Base-by-base conservation (phyloP, 1,284 basidiomycete genomes). In the Microbotryomycetes sp. region DNA sequence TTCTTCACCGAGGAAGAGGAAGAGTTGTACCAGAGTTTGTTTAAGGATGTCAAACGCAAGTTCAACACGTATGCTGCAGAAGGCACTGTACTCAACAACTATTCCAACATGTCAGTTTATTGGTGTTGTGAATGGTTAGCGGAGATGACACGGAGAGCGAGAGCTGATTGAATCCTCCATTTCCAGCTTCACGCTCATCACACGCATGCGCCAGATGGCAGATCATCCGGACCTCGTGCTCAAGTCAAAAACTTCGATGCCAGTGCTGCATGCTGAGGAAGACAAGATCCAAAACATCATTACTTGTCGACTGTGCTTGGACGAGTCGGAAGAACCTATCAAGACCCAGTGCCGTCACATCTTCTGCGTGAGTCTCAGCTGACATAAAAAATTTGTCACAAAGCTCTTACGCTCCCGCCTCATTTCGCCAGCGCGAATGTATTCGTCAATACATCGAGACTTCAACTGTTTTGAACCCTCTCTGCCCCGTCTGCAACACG, bases 1-100 rank as follows among this genome's bases (percentile, higher is more conserved):
- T 88, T 87, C 75, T 98, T 98, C 80, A 96, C 90, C 66, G 89
- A 91, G 0, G 91, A 96, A 74, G 93, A 97, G 77, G 96, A 93
- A 75, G 65, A 68, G 72, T 79, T 99, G 14, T 98, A 98, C 77
- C 81, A 86, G 56, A 92, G 88, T 3, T 78, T 99, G 32, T 98
- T 94, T 79, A 86, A 88, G 3, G 90, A 93, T 70, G 92, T 92
- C 9, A 93, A 89, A 76, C 82, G 96, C 54, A 86, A 90, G 74
- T 99, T 98, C 77, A 78, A 79, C 65, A 97, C 92, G 1, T 99
- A 90, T 73, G 83, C 97, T 15, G 86, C 89, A 72, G 83, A 87
- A 45, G 94, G 94, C 60, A 97, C 94, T 0, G 81, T 97, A 2
- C 58, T 74, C 15, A 74, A 75, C 68, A 74, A 97, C 74, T 97